Evolutionary conservation across 192 early-diverging fungal species (phyloP), one percentile per base, ranked within the genome.

Genomic region (Nowakowskiella sp.): DNA sequence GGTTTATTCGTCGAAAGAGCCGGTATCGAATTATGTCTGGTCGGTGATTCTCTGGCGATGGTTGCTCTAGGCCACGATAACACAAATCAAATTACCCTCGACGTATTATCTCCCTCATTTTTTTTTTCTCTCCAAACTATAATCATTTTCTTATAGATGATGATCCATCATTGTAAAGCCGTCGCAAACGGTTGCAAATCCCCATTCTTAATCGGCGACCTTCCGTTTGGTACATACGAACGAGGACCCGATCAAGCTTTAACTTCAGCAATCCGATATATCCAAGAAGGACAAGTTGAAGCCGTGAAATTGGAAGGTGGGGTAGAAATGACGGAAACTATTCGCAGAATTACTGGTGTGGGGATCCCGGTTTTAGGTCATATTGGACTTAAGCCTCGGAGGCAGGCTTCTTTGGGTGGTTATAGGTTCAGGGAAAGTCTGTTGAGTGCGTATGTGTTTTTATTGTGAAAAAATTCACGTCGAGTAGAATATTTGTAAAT

Each of bases 261-360:
- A n/a, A 66, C 61, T 48, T 82, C 73, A 45, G 76, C 90, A 1
- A 77, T 94, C 46, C 83, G 91, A 3, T 81, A 90, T 61, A 58
- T 97, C 48, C 84, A 87, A 48, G 96, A 99, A 55, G 94, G 92
- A 19, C 73, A 83, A 42, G 84, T 85, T 16, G 95, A 95, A 62
- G 92, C 89, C 2, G 89, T 99, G 29, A 99, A 99, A 75, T 67
- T 99, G 26, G 94, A 99, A 68, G 92, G 90, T 31, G 94, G 96
- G 4, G 74, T 71, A 2, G 91, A 93, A 49, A 87, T 90, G 66
- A 81, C 81, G 3, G 63, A 78, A 27, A 90, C 88, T 9, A 74
- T 93, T 44, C 62, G 72, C 24, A 73, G 79, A 8, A 86, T 99
- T 25, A 89, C 85, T 1, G 52, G 73, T 26, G 85, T 92, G 1